These are phyloP conservation scores for Skeletonema tropicum DNA, from an alignment of 108 stramenopile species.

Conservation along the genomic window DNA sequence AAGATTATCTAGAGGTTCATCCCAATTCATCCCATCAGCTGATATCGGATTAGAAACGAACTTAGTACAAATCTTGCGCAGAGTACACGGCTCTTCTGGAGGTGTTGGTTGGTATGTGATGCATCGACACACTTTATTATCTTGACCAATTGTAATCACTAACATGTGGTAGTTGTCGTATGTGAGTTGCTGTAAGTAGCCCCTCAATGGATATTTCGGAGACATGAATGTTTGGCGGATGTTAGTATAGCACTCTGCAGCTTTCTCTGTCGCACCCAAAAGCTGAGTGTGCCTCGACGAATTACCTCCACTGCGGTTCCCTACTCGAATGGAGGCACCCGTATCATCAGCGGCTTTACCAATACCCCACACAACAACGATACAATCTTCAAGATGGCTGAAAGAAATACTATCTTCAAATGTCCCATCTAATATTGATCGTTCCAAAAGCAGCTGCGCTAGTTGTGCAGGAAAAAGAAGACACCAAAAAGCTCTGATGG, in stretches of 20 bases:
- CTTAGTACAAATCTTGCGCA: not conserved
- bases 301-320: not conserved
- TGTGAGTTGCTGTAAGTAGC: not conserved
- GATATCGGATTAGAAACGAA: no score
- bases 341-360: not conserved
- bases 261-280: not conserved
- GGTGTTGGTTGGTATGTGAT: not conserved
- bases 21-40: no score
- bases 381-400: no score
- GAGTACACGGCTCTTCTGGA: not conserved
- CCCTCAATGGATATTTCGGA: not conserved
- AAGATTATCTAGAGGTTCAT: no score
- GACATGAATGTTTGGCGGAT: not conserved
- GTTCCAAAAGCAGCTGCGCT: no score
- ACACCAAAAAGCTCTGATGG: no score
- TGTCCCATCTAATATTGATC: no score
- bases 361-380: not conserved
- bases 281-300: not conserved
- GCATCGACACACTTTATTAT: not conserved
- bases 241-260: not conserved
- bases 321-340: not conserved
- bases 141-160: not conserved
- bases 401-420: no score
- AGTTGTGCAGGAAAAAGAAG: no score
- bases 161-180: not conserved